phyloP scores from a whole-genome alignment of 108 stramenopile species.

The Nitzschia inconspicua region DNA sequence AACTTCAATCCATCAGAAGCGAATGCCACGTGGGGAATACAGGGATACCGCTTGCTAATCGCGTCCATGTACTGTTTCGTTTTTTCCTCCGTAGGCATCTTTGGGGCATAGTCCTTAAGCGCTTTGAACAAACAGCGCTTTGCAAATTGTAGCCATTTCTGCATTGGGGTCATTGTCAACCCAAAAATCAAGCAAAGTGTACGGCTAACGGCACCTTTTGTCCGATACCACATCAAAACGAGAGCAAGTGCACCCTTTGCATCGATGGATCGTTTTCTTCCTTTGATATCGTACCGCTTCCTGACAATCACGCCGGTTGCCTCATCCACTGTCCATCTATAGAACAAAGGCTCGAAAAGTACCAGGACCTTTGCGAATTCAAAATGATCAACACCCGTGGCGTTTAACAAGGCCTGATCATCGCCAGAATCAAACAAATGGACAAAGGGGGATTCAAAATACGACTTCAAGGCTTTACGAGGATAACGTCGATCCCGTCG shows the following conservation, averaged over 20 bases:
- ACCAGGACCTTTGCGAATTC: not conserved
- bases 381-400: not conserved
- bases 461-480: not conserved
- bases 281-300: too few relatives aligned
- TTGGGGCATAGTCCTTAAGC: not conserved
- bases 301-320: too few relatives aligned
- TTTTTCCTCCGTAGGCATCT: not conserved
- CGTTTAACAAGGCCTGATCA: not conserved
- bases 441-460: not conserved
- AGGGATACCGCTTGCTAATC: not conserved
- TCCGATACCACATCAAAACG: too few relatives aligned
- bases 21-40: not conserved
- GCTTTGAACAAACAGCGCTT: too few relatives aligned
- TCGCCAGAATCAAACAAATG: not conserved
- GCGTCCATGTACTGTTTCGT: not conserved
- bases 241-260: too few relatives aligned
- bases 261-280: too few relatives aligned
- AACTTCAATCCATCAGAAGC: slow-evolving; percentile 1
- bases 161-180: too few relatives aligned
- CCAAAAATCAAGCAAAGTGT: too few relatives aligned
- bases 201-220: too few relatives aligned
- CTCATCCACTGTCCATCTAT: too few relatives aligned
- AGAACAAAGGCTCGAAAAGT: not conserved
- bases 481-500: not conserved
- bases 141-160: too few relatives aligned